A percentile compares a stretch with the other conserved stretches of the same genome.
Conservation (phyloP, 2,329 filamentous ascomycete species). For the Penicillium sp. region DNA sequence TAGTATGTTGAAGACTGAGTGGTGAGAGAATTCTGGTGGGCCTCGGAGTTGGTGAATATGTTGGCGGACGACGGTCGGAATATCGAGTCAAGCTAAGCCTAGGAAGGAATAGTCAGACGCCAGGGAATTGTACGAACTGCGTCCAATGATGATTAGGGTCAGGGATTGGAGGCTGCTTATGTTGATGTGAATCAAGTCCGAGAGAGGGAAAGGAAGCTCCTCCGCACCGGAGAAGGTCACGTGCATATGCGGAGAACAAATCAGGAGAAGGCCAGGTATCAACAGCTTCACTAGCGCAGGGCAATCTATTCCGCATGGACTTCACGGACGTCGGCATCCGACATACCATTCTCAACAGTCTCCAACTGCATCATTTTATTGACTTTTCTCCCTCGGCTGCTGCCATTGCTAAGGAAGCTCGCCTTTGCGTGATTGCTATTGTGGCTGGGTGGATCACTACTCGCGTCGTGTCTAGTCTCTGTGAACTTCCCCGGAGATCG, state of each 20-base stretch:
- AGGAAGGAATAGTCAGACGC: constrained; percentile 17
- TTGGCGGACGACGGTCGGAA: constrained; percentile 49
- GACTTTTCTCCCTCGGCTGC: constrained; percentile 52
- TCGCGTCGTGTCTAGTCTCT: constrained; percentile 36
- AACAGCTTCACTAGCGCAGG: constrained; percentile 10
- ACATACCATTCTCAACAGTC: constrained; percentile 44
- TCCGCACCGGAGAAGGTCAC: constrained; percentile 19
- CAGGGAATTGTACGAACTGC: constrained; percentile 16
- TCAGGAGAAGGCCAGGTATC: constrained; percentile 28
- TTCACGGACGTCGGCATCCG: constrained; percentile 46
- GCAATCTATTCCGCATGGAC: constrained; percentile 31
- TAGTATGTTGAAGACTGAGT: constrained; percentile 72
- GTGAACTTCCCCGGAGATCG: constrained; percentile 23
- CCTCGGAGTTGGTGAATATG: constrained; percentile 98
- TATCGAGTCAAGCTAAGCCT: background rate
- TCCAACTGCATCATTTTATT: constrained; percentile 53
- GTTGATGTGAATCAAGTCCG: background rate
- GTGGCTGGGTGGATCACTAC: constrained; percentile 49
- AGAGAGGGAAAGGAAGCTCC: background rate
- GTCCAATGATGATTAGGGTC: background rate
- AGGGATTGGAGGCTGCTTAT: background rate
- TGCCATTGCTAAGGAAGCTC: constrained; percentile 52
- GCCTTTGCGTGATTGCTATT: constrained; percentile 51
- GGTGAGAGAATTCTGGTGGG: constrained; percentile 94
- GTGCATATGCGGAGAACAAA: constrained; percentile 26